Evolutionary conservation across 352 stramenopile genomes (phyloP).

Genomic region (Pythium rhizo-oryzae): DNA sequence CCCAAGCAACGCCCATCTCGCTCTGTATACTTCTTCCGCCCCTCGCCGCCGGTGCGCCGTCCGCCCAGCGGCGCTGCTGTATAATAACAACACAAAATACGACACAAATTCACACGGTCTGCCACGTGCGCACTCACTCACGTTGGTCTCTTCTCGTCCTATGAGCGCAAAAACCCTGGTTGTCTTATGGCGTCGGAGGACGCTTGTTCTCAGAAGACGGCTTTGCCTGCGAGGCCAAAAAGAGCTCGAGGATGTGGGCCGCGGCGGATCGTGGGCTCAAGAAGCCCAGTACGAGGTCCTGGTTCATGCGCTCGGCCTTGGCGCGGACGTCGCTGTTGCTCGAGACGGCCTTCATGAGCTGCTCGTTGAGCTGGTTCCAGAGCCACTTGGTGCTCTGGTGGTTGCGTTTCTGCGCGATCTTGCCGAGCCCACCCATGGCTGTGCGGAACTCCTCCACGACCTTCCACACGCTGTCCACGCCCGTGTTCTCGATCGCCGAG

Average conservation of each 20-base stretch:
- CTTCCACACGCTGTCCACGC: slow-evolving; percentile 73
- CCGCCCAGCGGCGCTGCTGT: slow-evolving; percentile 1
- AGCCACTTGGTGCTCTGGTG: slow-evolving; percentile 80
- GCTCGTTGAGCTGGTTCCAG: slow-evolving; percentile 79
- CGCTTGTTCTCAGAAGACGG: background rate
- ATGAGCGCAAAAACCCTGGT: background rate
- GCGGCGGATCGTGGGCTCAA: slow-evolving; percentile 69
- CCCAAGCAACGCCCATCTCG: background rate
- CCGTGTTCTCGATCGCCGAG: slow-evolving; percentile 69
- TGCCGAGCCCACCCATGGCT: slow-evolving; percentile 58
- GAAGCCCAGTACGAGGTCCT: slow-evolving; percentile 64
- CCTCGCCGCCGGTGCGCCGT: background rate
- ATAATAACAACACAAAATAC: slow-evolving; percentile 21
- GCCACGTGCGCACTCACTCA: slow-evolving; percentile 6
- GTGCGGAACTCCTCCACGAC: slow-evolving; percentile 61
- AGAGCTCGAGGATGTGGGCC: slow-evolving; percentile 58
- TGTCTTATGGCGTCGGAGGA: background rate
- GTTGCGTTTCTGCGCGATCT: slow-evolving; percentile 75
- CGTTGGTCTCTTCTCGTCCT: background rate
- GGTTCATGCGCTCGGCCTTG: slow-evolving; percentile 59
- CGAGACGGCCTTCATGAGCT: slow-evolving; percentile 69
- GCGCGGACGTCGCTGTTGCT: slow-evolving; percentile 44
- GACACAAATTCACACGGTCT: slow-evolving; percentile 5
- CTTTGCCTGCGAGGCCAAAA: slow-evolving; percentile 49
- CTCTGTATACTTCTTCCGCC: slow-evolving; percentile 8